Conservation (phyloP, 139 green algal genomes). For the Chlamydomonas sphaeroides region DNA sequence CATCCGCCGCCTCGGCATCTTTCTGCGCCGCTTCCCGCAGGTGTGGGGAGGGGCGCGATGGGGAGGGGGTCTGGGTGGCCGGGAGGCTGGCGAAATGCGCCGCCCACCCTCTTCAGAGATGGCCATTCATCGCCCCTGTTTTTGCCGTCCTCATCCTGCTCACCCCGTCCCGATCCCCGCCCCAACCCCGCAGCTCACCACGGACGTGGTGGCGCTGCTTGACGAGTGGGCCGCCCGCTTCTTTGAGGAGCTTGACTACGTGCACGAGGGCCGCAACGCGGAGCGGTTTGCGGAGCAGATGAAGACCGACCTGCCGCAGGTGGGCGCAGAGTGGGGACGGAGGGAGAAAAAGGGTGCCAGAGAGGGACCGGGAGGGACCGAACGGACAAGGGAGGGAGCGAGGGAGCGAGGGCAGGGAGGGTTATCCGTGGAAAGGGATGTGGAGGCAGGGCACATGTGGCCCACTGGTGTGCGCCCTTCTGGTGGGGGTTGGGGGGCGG, state of each 20-base stretch:
- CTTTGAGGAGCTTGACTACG: constrained; percentile 99
- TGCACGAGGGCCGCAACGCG: constrained; percentile 91
- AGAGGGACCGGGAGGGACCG: background rate
- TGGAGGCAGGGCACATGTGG: too few relatives aligned
- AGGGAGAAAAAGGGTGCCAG: background rate
- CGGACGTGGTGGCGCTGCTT: constrained; percentile 95
- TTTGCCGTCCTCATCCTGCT: too few relatives aligned
- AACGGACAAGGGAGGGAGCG: too few relatives aligned
- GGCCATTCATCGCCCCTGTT: too few relatives aligned
- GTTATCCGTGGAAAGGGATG: background rate
- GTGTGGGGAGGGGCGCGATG: too few relatives aligned
- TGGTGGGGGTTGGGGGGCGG: too few relatives aligned
- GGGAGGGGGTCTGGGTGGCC: too few relatives aligned
- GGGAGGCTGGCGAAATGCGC: too few relatives aligned
- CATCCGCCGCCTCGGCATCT: constrained; percentile 77
- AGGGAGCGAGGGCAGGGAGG: too few relatives aligned
- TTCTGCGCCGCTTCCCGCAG: constrained; percentile 55
- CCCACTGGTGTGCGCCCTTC: too few relatives aligned
- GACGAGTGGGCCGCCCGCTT: constrained; percentile 98
- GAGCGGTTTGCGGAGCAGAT: constrained; percentile 90
- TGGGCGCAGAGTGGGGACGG: background rate
- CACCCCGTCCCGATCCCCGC: background rate
- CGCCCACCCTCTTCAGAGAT: too few relatives aligned
- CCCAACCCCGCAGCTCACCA: constrained; percentile 55
- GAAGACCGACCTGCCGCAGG: constrained; percentile 92